Percentiles rank a stretch among this genome's conserved stretches.
Conservation (phyloP, 2,329 filamentous ascomycete genomes). For the Xylariaceae sp. region DNA sequence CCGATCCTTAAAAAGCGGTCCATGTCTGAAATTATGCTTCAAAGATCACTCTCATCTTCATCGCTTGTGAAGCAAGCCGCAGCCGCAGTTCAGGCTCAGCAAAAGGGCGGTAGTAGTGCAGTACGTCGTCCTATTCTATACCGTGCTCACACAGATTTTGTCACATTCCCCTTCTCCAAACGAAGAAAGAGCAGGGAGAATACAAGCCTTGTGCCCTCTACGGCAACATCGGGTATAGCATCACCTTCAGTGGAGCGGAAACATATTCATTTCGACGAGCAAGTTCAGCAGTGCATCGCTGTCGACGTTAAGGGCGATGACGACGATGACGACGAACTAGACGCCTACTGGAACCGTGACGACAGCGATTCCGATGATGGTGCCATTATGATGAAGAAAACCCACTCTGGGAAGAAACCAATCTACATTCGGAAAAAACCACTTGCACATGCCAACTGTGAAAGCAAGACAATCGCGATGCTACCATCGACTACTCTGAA, state of each 20-base stretch:
- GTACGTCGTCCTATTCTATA: slow-evolving; percentile 52
- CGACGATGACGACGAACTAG: slow-evolving; percentile 61
- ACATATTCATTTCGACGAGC: slow-evolving; percentile 95
- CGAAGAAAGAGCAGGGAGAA: slow-evolving; percentile 57
- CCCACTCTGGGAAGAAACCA: slow-evolving; percentile 52
- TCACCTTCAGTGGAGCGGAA: slow-evolving; percentile 63
- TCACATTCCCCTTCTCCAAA: slow-evolving; percentile 58
- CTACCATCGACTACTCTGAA: slow-evolving; percentile 84
- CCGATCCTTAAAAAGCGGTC: slow-evolving; percentile 95
- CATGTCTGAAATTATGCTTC: slow-evolving; percentile 92
- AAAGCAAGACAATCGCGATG: slow-evolving; percentile 83
- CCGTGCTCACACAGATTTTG: slow-evolving; percentile 64
- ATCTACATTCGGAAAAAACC: slow-evolving; percentile 43
- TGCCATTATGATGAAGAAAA: slow-evolving; percentile 74
- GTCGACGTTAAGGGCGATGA: slow-evolving; percentile 80
- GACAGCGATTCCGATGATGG: slow-evolving; percentile 71
- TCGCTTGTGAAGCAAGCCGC: slow-evolving; percentile 87
- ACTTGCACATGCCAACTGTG: slow-evolving; percentile 44
- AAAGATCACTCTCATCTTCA: slow-evolving; percentile 79
- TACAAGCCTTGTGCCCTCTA: slow-evolving; percentile 60
- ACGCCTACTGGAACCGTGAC: slow-evolving; percentile 37
- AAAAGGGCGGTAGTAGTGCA: slow-evolving; percentile 49
- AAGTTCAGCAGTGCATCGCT: slow-evolving; percentile 93
- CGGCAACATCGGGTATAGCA: slow-evolving; percentile 63
- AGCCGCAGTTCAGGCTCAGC: slow-evolving; percentile 77